These are phyloP conservation scores for Chrysanthemum makinoi DNA, from an alignment of 129 eudicot genomes.

Conservation along the genomic window DNA sequence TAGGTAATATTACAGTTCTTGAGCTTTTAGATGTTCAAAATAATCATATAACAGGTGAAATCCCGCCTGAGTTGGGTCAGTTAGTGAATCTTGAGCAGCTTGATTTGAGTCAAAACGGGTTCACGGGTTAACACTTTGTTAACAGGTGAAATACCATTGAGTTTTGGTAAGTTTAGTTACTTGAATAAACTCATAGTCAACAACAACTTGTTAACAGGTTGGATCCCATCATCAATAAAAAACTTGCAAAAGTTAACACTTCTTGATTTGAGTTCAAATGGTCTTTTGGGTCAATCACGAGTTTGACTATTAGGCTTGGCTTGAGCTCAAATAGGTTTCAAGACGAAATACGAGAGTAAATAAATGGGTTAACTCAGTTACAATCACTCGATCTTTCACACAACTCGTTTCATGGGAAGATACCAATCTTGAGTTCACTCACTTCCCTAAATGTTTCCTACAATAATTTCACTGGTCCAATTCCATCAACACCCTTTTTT, in stretches of 20 bases:
- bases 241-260: constrained; percentile 82
- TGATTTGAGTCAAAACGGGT: constrained; percentile 83
- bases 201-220: constrained; percentile 68
- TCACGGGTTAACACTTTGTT: constrained; percentile 40
- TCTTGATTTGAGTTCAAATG: constrained; percentile 87
- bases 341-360: constrained; percentile 75
- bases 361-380: constrained; percentile 72
- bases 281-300: constrained; percentile 67
- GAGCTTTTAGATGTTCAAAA: constrained; percentile 93
- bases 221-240: constrained; percentile 56
- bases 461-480: constrained; percentile 91
- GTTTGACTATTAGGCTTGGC: constrained; percentile 86
- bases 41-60: constrained; percentile 69
- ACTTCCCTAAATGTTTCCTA: constrained; percentile 74
- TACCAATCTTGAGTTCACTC: constrained; percentile 58
- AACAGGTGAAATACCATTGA: constrained; percentile 45
- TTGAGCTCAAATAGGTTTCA: constrained; percentile 65
- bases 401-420: constrained; percentile 66
- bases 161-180: constrained; percentile 89
- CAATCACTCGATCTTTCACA: constrained; percentile 89
- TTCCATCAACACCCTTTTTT: constrained; percentile 80
- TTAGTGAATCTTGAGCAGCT: constrained; percentile 90
- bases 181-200: constrained; percentile 83
- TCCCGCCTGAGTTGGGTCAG: constrained; percentile 66
- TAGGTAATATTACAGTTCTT: constrained; percentile 70